Conservation (phyloP, 306 rosid species). For the Cucurbita argyrosperma region DNA sequence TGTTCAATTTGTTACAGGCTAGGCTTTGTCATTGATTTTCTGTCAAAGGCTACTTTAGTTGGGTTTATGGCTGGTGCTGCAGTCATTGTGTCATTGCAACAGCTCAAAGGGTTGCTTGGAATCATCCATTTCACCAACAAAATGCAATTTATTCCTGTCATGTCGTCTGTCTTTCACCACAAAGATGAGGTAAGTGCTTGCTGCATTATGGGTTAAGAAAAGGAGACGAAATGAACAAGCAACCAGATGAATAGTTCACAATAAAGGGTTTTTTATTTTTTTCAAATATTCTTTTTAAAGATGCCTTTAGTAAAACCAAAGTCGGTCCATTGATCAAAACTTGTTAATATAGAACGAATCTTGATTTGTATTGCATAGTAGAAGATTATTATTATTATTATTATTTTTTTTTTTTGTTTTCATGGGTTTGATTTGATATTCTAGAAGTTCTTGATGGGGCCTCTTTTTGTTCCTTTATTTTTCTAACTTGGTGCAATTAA, state of each 20-base stretch:
- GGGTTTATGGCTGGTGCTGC: slow-evolving; percentile 99
- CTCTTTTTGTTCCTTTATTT: neutral
- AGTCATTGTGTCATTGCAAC: slow-evolving; percentile 81
- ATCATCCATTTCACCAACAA: slow-evolving; percentile 62
- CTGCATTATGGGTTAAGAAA: neutral
- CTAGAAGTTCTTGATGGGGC: neutral
- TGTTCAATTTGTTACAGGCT: slow-evolving; percentile 30
- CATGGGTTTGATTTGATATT: neutral
- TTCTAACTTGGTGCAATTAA: slow-evolving; percentile 1
- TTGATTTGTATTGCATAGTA: neutral
- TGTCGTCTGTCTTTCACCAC: slow-evolving; percentile 45
- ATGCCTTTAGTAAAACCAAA: neutral
- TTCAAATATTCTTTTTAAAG: slow-evolving; percentile 1
- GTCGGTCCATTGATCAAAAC: neutral
- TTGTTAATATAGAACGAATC: neutral
- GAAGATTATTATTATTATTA: too few relatives aligned
- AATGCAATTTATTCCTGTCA: slow-evolving; percentile 71
- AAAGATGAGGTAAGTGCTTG: slow-evolving; percentile 44
- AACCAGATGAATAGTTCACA: neutral
- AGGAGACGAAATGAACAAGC: neutral
- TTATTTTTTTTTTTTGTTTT: neutral
- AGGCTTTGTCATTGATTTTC: slow-evolving; percentile 88
- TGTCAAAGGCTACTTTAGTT: slow-evolving; percentile 83
- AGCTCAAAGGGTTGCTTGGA: slow-evolving; percentile 86
- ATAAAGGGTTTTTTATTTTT: neutral